Evolutionary conservation across 768 basidiomycete species (phyloP).

Genomic region (Rhodotorula toruloides): DNA sequence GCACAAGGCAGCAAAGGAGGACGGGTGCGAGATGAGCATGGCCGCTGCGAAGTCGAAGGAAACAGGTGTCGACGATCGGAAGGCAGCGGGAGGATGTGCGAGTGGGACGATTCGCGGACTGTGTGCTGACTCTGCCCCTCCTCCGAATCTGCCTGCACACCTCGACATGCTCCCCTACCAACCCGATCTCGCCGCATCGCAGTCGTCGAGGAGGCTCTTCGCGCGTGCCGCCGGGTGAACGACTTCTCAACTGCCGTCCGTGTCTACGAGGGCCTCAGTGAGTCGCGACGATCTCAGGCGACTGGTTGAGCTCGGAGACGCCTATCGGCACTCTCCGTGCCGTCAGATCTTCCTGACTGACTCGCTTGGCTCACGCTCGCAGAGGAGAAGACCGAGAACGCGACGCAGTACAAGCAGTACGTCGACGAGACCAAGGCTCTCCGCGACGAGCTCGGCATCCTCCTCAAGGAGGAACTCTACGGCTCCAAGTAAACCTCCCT

Average conservation of each 20-base stretch:
- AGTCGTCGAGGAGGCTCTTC: conserved; percentile 80
- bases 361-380: too few relatives aligned
- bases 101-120: too few relatives aligned
- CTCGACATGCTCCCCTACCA: background rate
- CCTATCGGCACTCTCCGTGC: too few relatives aligned
- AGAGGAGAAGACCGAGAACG: conserved; percentile 94
- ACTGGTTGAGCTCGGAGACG: too few relatives aligned
- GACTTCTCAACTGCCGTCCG: conserved; percentile 96
- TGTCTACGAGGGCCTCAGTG: conserved; percentile 81
- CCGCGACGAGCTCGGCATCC: conserved; percentile 78
- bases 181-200: conserved; percentile 30
- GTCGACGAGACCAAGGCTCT: conserved; percentile 81
- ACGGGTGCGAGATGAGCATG: too few relatives aligned
- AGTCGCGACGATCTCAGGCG: background rate
- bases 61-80: too few relatives aligned
- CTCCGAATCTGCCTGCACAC: background rate
- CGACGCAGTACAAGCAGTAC: conserved; percentile 87
- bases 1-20: too few relatives aligned
- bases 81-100: too few relatives aligned
- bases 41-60: too few relatives aligned
- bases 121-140: background rate
- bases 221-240: conserved; percentile 83
- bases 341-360: too few relatives aligned
- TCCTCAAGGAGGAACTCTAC: conserved; percentile 63
- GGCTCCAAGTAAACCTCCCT: conserved; percentile 36